Evolutionary conservation across 1,284 basidiomycete species (phyloP).

Genomic region (Cutaneotrichosporon sp.): DNA sequence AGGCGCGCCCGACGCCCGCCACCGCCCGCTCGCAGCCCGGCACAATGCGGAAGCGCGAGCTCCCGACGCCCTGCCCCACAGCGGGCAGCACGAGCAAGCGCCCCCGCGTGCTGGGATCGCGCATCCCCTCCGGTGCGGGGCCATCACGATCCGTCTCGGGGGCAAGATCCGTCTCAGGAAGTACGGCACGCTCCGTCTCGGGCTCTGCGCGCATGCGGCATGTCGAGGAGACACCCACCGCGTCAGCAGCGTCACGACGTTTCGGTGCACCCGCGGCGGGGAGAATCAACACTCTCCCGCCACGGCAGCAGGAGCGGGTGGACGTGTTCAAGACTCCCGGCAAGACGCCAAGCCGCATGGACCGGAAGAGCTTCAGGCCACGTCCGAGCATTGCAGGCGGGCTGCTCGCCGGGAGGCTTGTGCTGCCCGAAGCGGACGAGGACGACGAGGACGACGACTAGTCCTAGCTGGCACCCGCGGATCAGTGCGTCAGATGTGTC

Average conservation of each 20-base stretch:
- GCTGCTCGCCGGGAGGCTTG: slow-evolving; percentile 12
- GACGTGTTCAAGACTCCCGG: slow-evolving; percentile 32
- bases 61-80: slow-evolving; percentile 37
- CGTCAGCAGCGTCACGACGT: background rate
- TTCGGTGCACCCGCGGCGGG: slow-evolving; percentile 18
- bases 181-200: slow-evolving; percentile 1
- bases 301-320: background rate
- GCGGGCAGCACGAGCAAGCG: slow-evolving; percentile 19
- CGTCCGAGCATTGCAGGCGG: slow-evolving; percentile 26
- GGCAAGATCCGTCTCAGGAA: background rate
- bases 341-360: background rate
- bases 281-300: slow-evolving; percentile 7
- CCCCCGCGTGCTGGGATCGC: slow-evolving; percentile 9
- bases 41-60: slow-evolving; percentile 33
- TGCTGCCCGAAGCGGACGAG: slow-evolving; percentile 15
- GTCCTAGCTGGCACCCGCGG: slow-evolving; percentile 15
- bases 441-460: slow-evolving; percentile 32
- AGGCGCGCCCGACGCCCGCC: slow-evolving; percentile 29
- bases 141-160: background rate
- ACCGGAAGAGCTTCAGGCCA: slow-evolving; percentile 62
- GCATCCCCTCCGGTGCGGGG: background rate
- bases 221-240: slow-evolving; percentile 11
- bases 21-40: slow-evolving; percentile 8
- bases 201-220: slow-evolving; percentile 1
- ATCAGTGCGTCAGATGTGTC: background rate